Evolutionary conservation across 1,284 basidiomycete genomes (phyloP).

Genomic region (Rhizoctonia solani): DNA sequence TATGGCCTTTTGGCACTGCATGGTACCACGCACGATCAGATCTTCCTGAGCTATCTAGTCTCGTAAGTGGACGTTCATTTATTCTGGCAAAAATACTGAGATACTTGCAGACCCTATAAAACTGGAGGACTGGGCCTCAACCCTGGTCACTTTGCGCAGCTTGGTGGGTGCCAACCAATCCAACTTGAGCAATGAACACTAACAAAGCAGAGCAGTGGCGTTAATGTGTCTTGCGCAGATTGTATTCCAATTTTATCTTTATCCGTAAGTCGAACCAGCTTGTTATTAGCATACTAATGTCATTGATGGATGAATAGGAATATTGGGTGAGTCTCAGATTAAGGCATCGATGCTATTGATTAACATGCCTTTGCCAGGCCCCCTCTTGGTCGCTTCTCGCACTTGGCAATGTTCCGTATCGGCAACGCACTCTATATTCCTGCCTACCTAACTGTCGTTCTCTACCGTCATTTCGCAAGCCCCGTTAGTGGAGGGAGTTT

Average conservation of each 20-base stretch:
- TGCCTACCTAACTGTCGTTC: constrained; percentile 70
- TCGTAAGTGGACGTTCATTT: constrained; percentile 57
- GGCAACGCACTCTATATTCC: constrained; percentile 78
- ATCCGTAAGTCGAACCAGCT: constrained; percentile 63
- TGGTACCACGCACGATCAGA: constrained; percentile 81
- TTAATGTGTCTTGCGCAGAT: constrained; percentile 41
- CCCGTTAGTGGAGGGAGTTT: constrained; percentile 49
- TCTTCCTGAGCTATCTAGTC: constrained; percentile 81
- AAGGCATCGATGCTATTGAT: background rate
- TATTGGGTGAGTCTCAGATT: constrained; percentile 54
- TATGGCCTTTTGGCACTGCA: constrained; percentile 79
- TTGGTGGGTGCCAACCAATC: constrained; percentile 65
- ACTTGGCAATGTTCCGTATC: constrained; percentile 81
- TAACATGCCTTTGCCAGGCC: constrained; percentile 47
- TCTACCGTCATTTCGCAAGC: constrained; percentile 62
- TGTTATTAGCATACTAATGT: constrained; percentile 40
- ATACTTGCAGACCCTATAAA: constrained; percentile 59
- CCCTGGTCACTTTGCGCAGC: constrained; percentile 79
- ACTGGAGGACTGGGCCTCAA: constrained; percentile 75
- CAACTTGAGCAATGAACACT: background rate
- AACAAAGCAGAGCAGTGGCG: background rate
- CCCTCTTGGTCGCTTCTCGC: constrained; percentile 79
- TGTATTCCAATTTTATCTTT: constrained; percentile 55
- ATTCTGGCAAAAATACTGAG: constrained; percentile 30
- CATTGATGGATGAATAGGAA: constrained; percentile 49